Base-by-base conservation (phyloP, 2,329 filamentous ascomycete species). In the Pseudogymnoascus sp. region DNA sequence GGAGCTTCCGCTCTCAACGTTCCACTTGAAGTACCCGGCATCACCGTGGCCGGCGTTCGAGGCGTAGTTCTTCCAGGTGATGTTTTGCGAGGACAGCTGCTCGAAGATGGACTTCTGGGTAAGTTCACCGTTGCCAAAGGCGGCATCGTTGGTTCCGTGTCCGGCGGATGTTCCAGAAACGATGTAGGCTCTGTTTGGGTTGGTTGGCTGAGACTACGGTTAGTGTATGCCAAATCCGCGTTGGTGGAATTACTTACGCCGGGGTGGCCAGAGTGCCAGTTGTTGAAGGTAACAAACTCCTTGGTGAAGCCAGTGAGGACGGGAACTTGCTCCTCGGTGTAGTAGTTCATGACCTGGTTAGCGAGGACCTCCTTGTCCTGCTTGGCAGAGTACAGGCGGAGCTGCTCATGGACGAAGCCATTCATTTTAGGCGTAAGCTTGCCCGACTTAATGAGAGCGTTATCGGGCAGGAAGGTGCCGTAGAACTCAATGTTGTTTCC, bases 401-500 rank as follows among this genome's bases (percentile, higher is more conserved):
- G 60, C 66, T 77, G 75, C 67, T 75, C 74, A 30, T 74, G 68
- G n/a, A 76, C 68, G 64, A 77, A 78, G 34, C 76, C 75, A 58
- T 72, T 62, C 59, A 73, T 72, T 14, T 61, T 64, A 2, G 73
- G 66, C 9, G 61, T 66, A 50, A 74, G 62, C 57, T 67, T 67
- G 57, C 74, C 73, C 5, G 62, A 60, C 1, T 70, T 67, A 61
- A 76, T 75, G 28, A 65, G 70, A 0, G 59, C 66, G 60, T 77
- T 76, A 65, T 71, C 69, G 1, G 75, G 75, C 16, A 64, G 69
- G 47, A 73, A 78, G 16, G 67, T 71, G 58, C 74, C 72, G 59
- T 73, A 78, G 67, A 77, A 76, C 68, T 78, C 70, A 57, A 77
- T 69, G 66, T 76, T 77, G 67, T 77, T 77, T 38, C 75, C 75